These are phyloP conservation scores for Daldinia sp. DNA, from an alignment of 2,329 filamentous ascomycete species.

Conservation along the genomic window DNA sequence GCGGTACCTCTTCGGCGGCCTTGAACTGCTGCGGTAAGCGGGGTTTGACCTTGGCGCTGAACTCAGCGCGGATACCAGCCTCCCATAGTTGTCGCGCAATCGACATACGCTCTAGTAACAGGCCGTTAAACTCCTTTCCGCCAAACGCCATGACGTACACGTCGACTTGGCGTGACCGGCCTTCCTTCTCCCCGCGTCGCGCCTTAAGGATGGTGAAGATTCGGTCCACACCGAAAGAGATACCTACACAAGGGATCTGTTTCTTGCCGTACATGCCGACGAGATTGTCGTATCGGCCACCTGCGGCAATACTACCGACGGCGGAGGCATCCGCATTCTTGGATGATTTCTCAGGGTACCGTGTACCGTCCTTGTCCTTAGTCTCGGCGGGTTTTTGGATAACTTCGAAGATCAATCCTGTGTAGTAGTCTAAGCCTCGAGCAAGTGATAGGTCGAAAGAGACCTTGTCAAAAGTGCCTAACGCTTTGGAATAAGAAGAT, in stretches of 20 bases:
- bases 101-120: constrained; percentile 74
- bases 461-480: constrained; percentile 74
- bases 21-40: constrained; percentile 76
- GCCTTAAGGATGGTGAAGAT: constrained; percentile 94
- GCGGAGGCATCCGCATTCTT: constrained; percentile 43
- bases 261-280: constrained; percentile 93
- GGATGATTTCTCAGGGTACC: constrained; percentile 24
- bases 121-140: constrained; percentile 74
- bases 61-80: constrained; percentile 73
- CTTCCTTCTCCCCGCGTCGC: constrained; percentile 61
- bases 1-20: constrained; percentile 73
- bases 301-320: constrained; percentile 77
- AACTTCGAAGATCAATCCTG: constrained; percentile 89
- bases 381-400: constrained; percentile 19
- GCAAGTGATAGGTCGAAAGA: constrained; percentile 92
- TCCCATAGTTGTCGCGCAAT: constrained; percentile 72
- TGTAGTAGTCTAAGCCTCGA: constrained; percentile 92
- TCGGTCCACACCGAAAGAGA: constrained; percentile 94
- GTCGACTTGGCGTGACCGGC: constrained; percentile 67
- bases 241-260: constrained; percentile 88
- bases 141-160: constrained; percentile 82
- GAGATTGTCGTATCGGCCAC: constrained; percentile 90
- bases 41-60: constrained; percentile 75
- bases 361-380: constrained; percentile 14
- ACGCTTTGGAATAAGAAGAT: constrained; percentile 82